Percentiles rank a stretch among this genome's conserved stretches.
These are phyloP conservation scores for Fraxinus angustifolia DNA, from an alignment of 305 asterid genomes.

Conservation along the genomic window DNA sequence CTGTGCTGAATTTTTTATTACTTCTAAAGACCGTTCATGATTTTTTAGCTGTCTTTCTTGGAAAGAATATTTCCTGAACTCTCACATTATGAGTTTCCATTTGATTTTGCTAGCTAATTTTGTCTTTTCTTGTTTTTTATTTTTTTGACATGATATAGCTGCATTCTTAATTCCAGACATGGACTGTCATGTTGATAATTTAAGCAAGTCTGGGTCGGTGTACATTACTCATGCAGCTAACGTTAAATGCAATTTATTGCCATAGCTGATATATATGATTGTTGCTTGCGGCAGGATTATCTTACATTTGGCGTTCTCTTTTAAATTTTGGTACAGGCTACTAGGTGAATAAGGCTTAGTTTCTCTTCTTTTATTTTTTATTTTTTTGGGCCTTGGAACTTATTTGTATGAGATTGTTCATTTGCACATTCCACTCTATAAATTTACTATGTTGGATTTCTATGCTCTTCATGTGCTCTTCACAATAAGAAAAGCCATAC, in stretches of 20 bases:
- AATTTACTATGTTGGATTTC: background rate
- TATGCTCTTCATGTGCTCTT: background rate
- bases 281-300: background rate
- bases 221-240: background rate
- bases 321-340: background rate
- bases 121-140: background rate
- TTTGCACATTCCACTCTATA: background rate
- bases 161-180: background rate
- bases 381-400: background rate
- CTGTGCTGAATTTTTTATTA: background rate
- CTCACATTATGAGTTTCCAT: background rate
- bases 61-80: background rate
- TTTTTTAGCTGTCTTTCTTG: background rate
- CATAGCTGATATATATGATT: background rate
- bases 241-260: background rate
- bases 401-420: conserved; percentile 3
- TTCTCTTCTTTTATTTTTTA: background rate
- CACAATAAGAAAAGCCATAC: conserved; percentile 6
- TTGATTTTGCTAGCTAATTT: background rate
- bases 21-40: background rate
- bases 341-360: background rate
- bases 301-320: background rate
- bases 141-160: background rate
- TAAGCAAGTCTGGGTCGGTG: background rate
- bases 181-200: background rate